A percentile compares a stretch with the other conserved stretches of the same genome.
Conservation (phyloP, 768 basidiomycete species). For the Mycena latifolia region DNA sequence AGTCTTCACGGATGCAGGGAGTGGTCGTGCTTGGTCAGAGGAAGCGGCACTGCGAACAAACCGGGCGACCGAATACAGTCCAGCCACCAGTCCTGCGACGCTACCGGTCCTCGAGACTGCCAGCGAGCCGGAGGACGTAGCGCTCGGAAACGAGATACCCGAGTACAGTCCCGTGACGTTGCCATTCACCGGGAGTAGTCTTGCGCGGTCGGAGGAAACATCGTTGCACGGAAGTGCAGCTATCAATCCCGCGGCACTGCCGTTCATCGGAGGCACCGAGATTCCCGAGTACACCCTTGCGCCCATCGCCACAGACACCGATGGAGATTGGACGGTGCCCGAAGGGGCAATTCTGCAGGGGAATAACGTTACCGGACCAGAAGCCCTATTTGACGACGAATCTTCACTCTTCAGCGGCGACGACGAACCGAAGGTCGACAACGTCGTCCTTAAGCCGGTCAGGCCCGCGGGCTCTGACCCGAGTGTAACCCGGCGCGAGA, state of each 20-base stretch:
- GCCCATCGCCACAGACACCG: too few species aligned
- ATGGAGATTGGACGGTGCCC: too few species aligned
- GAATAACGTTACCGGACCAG: background rate
- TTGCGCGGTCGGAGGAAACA: background rate
- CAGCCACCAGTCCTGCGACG: too few species aligned
- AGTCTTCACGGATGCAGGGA: background rate
- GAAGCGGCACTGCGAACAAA: too few species aligned
- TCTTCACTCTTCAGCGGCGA: background rate
- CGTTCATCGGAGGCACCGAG: too few species aligned
- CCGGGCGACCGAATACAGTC: too few species aligned
- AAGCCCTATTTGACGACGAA: background rate
- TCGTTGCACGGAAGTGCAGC: too few species aligned
- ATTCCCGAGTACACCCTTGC: too few species aligned
- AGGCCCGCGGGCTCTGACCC: background rate
- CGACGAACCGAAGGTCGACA: too few species aligned
- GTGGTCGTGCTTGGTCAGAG: background rate
- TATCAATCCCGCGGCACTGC: too few species aligned
- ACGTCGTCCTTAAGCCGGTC: background rate
- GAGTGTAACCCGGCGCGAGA: background rate
- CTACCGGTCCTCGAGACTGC: too few species aligned
- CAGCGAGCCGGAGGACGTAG: too few species aligned
- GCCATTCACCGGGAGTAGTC: background rate
- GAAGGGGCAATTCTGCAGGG: background rate
- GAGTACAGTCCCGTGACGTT: background rate
- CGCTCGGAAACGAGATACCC: background rate